phyloP scores from a whole-genome alignment of 2,329 filamentous ascomycete genomes.

The Colletotrichum higginsianum region DNA sequence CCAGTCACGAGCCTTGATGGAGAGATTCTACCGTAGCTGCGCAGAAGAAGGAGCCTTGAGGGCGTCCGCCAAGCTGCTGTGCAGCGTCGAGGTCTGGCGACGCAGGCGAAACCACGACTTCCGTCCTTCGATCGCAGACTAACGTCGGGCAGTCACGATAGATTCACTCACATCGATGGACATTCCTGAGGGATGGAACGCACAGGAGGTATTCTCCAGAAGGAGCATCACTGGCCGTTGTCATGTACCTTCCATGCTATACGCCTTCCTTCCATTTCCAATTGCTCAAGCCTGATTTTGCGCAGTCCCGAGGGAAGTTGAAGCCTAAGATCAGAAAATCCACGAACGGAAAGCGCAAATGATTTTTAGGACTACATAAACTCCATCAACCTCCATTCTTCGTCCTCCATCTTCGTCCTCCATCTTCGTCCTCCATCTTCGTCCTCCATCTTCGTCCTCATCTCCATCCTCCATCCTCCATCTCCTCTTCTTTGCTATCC shows the following conservation, averaged over 20 bases:
- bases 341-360: constrained; percentile 11
- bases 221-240: neutral
- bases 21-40: no score
- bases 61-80: neutral
- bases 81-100: neutral
- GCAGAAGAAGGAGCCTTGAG: neutral
- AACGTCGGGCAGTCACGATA: neutral
- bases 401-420: constrained; percentile 1
- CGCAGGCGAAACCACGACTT: neutral
- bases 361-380: constrained; percentile 13
- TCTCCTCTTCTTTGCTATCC: constrained; percentile 9
- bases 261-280: constrained; percentile 5
- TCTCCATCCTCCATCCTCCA: constrained; percentile 1
- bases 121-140: neutral
- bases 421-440: constrained; percentile 30
- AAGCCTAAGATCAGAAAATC: constrained; percentile 7
- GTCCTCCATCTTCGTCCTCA: no score
- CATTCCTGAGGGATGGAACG: neutral
- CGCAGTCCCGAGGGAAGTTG: constrained; percentile 14
- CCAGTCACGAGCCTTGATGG: neutral
- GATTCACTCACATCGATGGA: neutral
- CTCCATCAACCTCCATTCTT: constrained; percentile 2
- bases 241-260: constrained; percentile 1
- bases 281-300: neutral
- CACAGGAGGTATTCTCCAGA: neutral